Conservation (phyloP, 257 asterid genomes). For the Misopates orontium region DNA sequence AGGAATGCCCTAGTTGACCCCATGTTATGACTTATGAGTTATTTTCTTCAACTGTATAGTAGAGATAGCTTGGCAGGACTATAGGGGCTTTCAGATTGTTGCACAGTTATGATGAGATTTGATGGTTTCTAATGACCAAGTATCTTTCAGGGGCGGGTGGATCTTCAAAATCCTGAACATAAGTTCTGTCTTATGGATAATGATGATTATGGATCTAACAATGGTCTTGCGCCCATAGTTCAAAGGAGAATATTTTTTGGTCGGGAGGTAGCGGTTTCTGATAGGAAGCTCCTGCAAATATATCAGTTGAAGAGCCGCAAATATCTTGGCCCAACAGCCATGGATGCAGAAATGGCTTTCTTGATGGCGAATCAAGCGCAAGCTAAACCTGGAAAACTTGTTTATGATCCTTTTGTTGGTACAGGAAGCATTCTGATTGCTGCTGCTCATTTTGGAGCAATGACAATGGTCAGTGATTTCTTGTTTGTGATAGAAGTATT, state of each 20-base stretch:
- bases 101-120: neutral
- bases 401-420: constrained; percentile 98
- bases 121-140: constrained; percentile 12
- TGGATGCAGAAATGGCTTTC: constrained; percentile 99
- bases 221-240: constrained; percentile 85
- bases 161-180: constrained; percentile 74
- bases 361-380: constrained; percentile 99
- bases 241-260: constrained; percentile 80
- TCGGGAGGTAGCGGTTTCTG: constrained; percentile 78
- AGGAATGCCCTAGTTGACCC: neutral
- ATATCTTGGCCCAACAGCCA: constrained; percentile 99
- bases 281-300: constrained; percentile 87
- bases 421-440: constrained; percentile 96
- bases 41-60: neutral
- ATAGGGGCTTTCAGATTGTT: neutral
- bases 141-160: constrained; percentile 76
- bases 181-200: constrained; percentile 83
- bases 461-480: constrained; percentile 82
- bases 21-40: neutral
- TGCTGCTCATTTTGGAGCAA: constrained; percentile 98
- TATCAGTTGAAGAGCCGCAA: constrained; percentile 95
- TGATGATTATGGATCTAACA: constrained; percentile 63
- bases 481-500: constrained; percentile 20
- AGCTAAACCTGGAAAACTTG: constrained; percentile 77
- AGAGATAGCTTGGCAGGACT: neutral